A percentile compares a stretch with the other conserved stretches of the same genome.
phyloP scores from a whole-genome alignment of 2,329 filamentous ascomycete genomes.

The Cordyceps fumosorosea region DNA sequence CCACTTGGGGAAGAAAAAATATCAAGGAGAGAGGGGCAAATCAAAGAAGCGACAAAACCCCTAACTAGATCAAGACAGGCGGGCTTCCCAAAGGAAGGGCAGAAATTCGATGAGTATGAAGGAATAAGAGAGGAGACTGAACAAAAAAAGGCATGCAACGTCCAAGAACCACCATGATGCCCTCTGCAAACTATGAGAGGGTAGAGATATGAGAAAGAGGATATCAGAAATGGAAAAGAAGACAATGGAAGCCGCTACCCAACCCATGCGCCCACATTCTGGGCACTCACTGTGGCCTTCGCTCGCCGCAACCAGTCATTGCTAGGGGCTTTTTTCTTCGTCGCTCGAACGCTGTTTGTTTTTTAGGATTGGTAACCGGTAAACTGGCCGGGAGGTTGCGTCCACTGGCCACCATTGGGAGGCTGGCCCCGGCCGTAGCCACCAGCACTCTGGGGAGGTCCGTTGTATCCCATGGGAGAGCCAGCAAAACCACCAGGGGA shows the following conservation, averaged over 20 bases:
- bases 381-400: constrained; percentile 48
- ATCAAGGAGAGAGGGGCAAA: constrained; percentile 20
- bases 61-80: constrained; percentile 14
- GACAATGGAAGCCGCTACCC: constrained; percentile 7
- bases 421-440: constrained; percentile 75
- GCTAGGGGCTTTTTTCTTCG: not conserved
- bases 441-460: constrained; percentile 65
- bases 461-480: constrained; percentile 63
- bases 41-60: constrained; percentile 18
- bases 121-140: constrained; percentile 12
- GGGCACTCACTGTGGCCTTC: not conserved
- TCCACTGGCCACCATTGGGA: constrained; percentile 48
- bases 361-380: constrained; percentile 55
- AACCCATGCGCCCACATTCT: constrained; percentile 7
- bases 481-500: constrained; percentile 57
- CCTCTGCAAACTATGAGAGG: constrained; percentile 2
- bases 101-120: constrained; percentile 9
- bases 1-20: constrained; percentile 20
- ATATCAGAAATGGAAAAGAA: constrained; percentile 16
- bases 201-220: constrained; percentile 7
- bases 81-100: constrained; percentile 7
- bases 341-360: constrained; percentile 19
- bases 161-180: constrained; percentile 12
- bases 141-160: constrained; percentile 8
- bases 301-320: not conserved